phyloP scores from a whole-genome alignment of 2,329 filamentous ascomycete species.

The Cladorrhinum sp. region DNA sequence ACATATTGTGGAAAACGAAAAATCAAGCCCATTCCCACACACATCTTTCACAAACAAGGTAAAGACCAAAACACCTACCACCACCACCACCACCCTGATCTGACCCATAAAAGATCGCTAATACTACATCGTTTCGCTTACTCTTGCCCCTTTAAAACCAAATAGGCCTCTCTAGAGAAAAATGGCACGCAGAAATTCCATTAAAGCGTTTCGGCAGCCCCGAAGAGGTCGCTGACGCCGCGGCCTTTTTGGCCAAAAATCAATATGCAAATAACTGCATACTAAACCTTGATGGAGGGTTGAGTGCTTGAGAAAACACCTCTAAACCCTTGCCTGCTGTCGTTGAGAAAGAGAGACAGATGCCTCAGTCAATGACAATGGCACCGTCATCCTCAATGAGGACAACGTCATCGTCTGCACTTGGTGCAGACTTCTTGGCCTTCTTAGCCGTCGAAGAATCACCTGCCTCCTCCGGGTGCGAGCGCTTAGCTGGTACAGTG shows the following conservation, averaged over 20 bases:
- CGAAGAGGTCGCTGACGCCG: slow-evolving; percentile 77
- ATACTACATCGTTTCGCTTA: not conserved
- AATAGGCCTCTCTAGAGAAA: slow-evolving; percentile 10
- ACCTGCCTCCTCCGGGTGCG: slow-evolving; percentile 41
- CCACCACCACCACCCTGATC: no score
- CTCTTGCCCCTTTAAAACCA: not conserved
- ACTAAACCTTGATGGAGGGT: slow-evolving; percentile 79
- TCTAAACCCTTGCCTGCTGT: no score
- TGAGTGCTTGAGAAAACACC: slow-evolving; percentile 55
- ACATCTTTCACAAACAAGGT: not conserved
- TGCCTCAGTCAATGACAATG: slow-evolving; percentile 60
- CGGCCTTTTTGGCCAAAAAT: slow-evolving; percentile 72
- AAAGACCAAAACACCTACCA: no score
- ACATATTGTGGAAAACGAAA: not conserved
- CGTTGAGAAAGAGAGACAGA: slow-evolving; percentile 5
- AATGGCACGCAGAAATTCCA: slow-evolving; percentile 50
- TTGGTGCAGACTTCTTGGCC: slow-evolving; percentile 38
- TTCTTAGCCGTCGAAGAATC: slow-evolving; percentile 45
- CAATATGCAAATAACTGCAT: slow-evolving; percentile 84
- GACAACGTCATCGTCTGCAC: slow-evolving; percentile 43
- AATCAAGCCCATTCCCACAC: not conserved
- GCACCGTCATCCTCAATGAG: slow-evolving; percentile 54
- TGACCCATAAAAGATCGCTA: no score
- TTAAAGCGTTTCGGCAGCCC: slow-evolving; percentile 62
- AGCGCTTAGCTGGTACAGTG: slow-evolving; percentile 45